Evolutionary conservation across 1,139 yeast genomes (phyloP), one percentile per base, ranked within the genome.

Genomic region (Pneumocystis murina): DNA sequence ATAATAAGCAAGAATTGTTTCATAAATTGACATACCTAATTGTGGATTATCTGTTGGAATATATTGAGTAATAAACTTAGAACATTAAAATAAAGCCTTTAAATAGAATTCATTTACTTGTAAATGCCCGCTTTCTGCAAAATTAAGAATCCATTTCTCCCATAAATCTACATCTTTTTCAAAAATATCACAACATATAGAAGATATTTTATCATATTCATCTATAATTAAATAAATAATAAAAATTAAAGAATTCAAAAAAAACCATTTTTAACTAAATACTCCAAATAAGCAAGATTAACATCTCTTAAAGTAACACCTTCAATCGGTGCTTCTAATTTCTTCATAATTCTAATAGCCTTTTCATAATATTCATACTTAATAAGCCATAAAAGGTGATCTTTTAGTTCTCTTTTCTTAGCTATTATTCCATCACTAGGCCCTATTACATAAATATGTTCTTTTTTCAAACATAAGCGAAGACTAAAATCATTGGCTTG

Each of bases 341-440:
- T 82, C 61, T 78, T 81, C 65, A 94, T 81, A 66, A 88, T 82
- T 60, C 79, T 80, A 95, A 96, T 90, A 0, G 96, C 96, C 60
- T 84, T 84, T 36, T 78, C 75, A 68, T 75, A 87, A 64, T 77
- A 73, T 2, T 79, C 79, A 54, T 77, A 81, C 0, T 82, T 82
- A 16, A 83, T 66, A 65, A 79, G 85, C 97, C 97, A 92, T 2
- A 82, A 77, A 59, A 86, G 79, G 66, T 85, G 81, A 71, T 91
- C 97, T 39, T 76, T 73, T 33, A 86, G 73, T 67, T 83, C 84
- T 36, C 86, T 78, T 68, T 86, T 90, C 68, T 84, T 81, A 0
- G 91, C 91, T 16, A 84, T 77, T 1, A 92, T 87, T 0, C 86
- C 91, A 74, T 90, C 97, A 63, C 82, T 82, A 0, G 96, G 89